phyloP scores from a whole-genome alignment of 73 alveolate genomes.

The Diophrys sp. region DNA sequence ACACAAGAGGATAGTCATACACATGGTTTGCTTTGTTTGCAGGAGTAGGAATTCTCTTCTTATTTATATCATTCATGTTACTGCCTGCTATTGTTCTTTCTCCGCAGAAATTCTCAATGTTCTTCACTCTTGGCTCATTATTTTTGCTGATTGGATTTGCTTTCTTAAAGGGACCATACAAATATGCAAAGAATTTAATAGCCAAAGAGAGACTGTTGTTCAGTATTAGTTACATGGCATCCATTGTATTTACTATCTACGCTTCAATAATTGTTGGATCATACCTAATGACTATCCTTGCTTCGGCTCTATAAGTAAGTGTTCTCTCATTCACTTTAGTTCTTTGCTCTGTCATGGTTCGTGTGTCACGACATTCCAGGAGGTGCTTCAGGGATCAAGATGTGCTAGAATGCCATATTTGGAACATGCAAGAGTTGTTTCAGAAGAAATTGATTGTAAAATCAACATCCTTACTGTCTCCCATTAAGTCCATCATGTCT shows the following conservation, averaged over 20 bases:
- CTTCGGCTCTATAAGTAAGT: background rate
- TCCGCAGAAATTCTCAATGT: slow-evolving; percentile 3
- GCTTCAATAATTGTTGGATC: background rate
- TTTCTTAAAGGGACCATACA: slow-evolving; percentile 2
- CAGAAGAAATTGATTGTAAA: background rate
- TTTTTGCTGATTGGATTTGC: background rate
- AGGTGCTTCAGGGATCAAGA: background rate
- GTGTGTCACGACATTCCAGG: background rate
- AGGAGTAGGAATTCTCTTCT: background rate
- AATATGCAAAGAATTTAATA: background rate
- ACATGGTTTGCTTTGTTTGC: background rate
- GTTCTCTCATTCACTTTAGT: too few relatives aligned
- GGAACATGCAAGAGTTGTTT: background rate
- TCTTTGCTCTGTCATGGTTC: background rate
- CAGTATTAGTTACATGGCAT: background rate
- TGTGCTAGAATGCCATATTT: background rate
- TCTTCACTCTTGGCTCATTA: slow-evolving; percentile 5
- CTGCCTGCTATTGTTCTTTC: slow-evolving; percentile 5
- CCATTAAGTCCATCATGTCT: too few relatives aligned
- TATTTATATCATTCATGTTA: background rate
- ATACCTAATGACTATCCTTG: background rate
- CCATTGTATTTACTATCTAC: background rate
- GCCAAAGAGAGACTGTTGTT: background rate
- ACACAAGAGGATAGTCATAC: background rate
- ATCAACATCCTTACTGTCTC: too few relatives aligned